A percentile compares a stretch with the other conserved stretches of the same genome.
Conservation (phyloP, 495 filamentous ascomycete species). For the Hyaloscypha variabilis region DNA sequence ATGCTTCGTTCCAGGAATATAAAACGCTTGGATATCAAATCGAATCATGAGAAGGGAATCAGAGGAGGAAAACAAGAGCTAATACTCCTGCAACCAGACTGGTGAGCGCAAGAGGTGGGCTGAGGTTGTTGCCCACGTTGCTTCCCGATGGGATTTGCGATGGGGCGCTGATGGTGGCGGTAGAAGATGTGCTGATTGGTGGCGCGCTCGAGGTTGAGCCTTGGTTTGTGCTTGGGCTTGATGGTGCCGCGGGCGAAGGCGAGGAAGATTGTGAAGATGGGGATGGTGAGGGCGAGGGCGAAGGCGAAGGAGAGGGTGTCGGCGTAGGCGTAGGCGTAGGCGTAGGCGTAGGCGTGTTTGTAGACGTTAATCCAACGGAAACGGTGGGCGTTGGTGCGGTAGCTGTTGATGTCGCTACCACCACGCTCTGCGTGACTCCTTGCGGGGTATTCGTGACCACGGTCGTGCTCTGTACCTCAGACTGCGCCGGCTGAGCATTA, state of each 20-base stretch:
- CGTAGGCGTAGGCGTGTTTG: background rate
- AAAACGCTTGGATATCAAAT: background rate
- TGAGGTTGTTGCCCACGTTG: background rate
- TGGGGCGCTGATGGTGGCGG: background rate
- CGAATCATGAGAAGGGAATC: background rate
- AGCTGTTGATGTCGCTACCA: background rate
- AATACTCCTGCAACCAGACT: background rate
- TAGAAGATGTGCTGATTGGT: background rate
- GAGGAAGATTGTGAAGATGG: background rate
- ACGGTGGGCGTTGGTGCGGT: background rate
- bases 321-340: background rate
- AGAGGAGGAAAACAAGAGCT: background rate
- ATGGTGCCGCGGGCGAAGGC: background rate
- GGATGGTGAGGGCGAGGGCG: background rate
- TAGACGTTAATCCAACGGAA: background rate
- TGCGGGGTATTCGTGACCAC: background rate
- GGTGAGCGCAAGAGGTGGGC: background rate
- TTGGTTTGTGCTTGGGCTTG: background rate
- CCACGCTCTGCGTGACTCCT: slow-evolving; percentile 20
- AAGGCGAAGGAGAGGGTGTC: background rate
- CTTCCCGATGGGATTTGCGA: background rate
- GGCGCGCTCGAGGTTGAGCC: background rate
- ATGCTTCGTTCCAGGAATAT: slow-evolving; percentile 8
- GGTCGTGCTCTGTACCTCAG: background rate
- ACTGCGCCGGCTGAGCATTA: slow-evolving; percentile 4